Percentiles rank a stretch among this genome's conserved stretches.
Evolutionary conservation across 108 stramenopile genomes (phyloP).

Genomic region (Cyclotella atomus): DNA sequence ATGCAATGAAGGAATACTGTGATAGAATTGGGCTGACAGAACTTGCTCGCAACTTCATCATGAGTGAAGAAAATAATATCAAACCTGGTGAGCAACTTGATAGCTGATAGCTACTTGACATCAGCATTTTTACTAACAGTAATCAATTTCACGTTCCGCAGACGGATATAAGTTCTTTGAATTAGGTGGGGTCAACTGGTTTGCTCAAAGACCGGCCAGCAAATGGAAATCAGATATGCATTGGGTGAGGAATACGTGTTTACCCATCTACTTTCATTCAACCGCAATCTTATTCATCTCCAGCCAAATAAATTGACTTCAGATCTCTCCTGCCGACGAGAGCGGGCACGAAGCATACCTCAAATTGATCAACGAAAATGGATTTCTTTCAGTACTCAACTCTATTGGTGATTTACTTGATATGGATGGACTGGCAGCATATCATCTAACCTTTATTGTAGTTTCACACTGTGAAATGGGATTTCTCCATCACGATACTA

Average conservation of each 20-base stretch:
- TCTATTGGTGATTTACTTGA: constrained; percentile 49
- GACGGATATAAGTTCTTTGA: constrained; percentile 5
- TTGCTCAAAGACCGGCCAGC: constrained; percentile 13
- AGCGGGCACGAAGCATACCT: constrained; percentile 40
- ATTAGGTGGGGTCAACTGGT: constrained; percentile 17
- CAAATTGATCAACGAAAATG: constrained; percentile 36
- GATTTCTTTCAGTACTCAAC: constrained; percentile 60
- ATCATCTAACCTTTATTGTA: constrained; percentile 60
- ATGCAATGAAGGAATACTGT: constrained; percentile 18
- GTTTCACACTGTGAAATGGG: constrained; percentile 48
- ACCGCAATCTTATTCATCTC: neutral
- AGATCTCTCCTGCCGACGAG: constrained; percentile 50
- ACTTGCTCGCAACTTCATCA: constrained; percentile 14
- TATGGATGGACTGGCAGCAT: constrained; percentile 49
- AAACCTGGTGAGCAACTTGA: constrained; percentile 12
- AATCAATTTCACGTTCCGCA: neutral
- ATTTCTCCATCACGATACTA: constrained; percentile 55
- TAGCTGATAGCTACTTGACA: neutral
- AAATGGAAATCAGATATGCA: constrained; percentile 24
- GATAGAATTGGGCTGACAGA: constrained; percentile 17
- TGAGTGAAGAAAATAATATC: constrained; percentile 18
- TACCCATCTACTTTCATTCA: neutral
- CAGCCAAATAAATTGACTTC: no score
- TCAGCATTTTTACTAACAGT: neutral
- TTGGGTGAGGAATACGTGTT: no score